A percentile compares a stretch with the other conserved stretches of the same genome.
These are phyloP conservation scores for Fusarium cyanostomum DNA, from an alignment of 2,329 filamentous ascomycete species.

Conservation along the genomic window DNA sequence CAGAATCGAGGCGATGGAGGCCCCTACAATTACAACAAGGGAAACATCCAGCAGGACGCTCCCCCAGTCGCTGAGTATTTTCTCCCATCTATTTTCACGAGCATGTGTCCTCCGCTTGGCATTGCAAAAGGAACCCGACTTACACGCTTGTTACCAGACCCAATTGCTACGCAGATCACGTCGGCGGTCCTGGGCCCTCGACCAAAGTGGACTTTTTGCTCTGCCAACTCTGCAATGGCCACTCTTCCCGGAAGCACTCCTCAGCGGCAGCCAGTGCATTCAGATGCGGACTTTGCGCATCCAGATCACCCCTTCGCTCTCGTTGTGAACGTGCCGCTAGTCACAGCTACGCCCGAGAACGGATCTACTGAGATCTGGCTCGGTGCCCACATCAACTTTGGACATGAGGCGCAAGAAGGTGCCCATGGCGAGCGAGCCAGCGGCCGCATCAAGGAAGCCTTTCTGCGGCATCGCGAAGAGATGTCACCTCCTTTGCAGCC, in stretches of 20 bases:
- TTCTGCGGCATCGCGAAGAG: slow-evolving; percentile 51
- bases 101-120: slow-evolving; percentile 48
- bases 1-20: slow-evolving; percentile 61
- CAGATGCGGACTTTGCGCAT: slow-evolving; percentile 67
- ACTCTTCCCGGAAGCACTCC: slow-evolving; percentile 52
- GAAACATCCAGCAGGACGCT: slow-evolving; percentile 70
- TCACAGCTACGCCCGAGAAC: slow-evolving; percentile 61
- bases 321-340: slow-evolving; percentile 63
- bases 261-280: slow-evolving; percentile 64
- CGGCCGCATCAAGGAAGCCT: slow-evolving; percentile 56
- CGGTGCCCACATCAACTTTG: slow-evolving; percentile 57
- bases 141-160: slow-evolving; percentile 50
- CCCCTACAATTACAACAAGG: slow-evolving; percentile 70
- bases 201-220: slow-evolving; percentile 67
- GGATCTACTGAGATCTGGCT: slow-evolving; percentile 69
- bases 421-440: slow-evolving; percentile 62
- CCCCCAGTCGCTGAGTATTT: slow-evolving; percentile 61
- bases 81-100: slow-evolving; percentile 61
- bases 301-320: slow-evolving; percentile 64
- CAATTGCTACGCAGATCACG: slow-evolving; percentile 65
- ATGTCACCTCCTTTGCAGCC: slow-evolving; percentile 60
- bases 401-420: slow-evolving; percentile 56
- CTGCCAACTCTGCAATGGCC: slow-evolving; percentile 66
- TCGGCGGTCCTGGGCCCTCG: slow-evolving; percentile 63
- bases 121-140: background rate